These are phyloP conservation scores for Pyrenophora teres DNA, from an alignment of 2,329 filamentous ascomycete genomes.

Conservation along the genomic window DNA sequence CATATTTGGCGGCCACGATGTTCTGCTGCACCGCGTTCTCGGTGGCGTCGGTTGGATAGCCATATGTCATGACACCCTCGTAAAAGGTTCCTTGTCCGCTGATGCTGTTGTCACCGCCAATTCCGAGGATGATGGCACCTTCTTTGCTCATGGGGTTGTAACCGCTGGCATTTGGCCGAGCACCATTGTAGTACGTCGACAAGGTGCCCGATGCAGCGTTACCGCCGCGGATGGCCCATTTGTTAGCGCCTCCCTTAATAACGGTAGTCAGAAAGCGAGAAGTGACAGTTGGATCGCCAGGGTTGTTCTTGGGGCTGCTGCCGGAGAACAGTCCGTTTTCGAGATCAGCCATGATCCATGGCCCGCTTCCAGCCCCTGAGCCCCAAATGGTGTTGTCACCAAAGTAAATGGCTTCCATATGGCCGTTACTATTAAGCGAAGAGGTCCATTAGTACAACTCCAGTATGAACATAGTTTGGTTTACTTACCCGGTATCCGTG, in stretches of 20 bases:
- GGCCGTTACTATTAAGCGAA: constrained; percentile 50
- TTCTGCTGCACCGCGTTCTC: constrained; percentile 65
- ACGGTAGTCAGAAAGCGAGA: constrained; percentile 62
- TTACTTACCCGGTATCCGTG: constrained; percentile 48
- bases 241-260: constrained; percentile 61
- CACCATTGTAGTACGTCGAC: constrained; percentile 64
- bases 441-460: constrained; percentile 27
- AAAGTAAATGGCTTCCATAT: constrained; percentile 73
- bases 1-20: constrained; percentile 64
- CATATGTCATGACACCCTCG: constrained; percentile 67
- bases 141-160: constrained; percentile 69
- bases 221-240: constrained; percentile 65
- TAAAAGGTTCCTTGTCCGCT: constrained; percentile 67
- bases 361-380: constrained; percentile 61
- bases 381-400: constrained; percentile 62
- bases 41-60: constrained; percentile 64
- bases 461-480: not conserved
- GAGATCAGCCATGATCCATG: constrained; percentile 72
- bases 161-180: constrained; percentile 56
- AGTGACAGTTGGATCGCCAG: constrained; percentile 58
- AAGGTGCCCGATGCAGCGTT: constrained; percentile 61
- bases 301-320: constrained; percentile 52
- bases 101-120: constrained; percentile 69
- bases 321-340: constrained; percentile 71
- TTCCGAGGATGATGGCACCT: constrained; percentile 70